phyloP scores from a whole-genome alignment of 75 land plant species.

The Selaginella tamariscina region DNA sequence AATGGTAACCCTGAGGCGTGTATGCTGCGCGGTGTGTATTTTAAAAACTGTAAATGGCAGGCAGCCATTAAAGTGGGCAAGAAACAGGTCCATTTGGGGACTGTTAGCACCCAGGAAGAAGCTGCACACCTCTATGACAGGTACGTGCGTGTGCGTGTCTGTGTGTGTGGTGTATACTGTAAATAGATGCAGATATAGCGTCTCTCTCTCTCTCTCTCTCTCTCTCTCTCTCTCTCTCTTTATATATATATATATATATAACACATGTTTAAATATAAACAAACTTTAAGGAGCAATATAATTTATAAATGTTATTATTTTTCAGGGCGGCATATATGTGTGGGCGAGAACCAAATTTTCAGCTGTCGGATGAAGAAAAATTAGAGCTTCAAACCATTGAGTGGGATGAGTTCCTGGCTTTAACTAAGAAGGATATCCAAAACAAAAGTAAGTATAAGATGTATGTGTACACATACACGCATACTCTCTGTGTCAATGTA shows the following conservation, averaged over 20 bases:
- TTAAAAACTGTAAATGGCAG: slow-evolving; percentile 96
- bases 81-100: slow-evolving; percentile 91
- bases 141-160: slow-evolving; percentile 17
- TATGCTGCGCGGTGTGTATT: slow-evolving; percentile 84
- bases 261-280: no score
- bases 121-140: slow-evolving; percentile 92
- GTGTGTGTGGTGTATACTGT: background rate
- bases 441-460: slow-evolving; percentile 53
- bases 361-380: slow-evolving; percentile 79
- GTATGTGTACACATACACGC: no score
- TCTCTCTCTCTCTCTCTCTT: no score
- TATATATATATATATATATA: no score
- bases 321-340: slow-evolving; percentile 95
- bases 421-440: slow-evolving; percentile 52
- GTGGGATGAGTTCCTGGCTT: slow-evolving; percentile 78
- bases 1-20: slow-evolving; percentile 65
- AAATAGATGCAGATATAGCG: no score
- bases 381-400: slow-evolving; percentile 47
- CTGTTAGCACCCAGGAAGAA: slow-evolving; percentile 82
- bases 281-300: no score
- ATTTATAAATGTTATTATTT: background rate
- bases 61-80: slow-evolving; percentile 95
- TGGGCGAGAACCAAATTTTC: slow-evolving; percentile 91
- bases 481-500: no score
- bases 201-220: no score